Evolutionary conservation across 2,329 filamentous ascomycete genomes (phyloP).

Genomic region (Aspergillus sp.): DNA sequence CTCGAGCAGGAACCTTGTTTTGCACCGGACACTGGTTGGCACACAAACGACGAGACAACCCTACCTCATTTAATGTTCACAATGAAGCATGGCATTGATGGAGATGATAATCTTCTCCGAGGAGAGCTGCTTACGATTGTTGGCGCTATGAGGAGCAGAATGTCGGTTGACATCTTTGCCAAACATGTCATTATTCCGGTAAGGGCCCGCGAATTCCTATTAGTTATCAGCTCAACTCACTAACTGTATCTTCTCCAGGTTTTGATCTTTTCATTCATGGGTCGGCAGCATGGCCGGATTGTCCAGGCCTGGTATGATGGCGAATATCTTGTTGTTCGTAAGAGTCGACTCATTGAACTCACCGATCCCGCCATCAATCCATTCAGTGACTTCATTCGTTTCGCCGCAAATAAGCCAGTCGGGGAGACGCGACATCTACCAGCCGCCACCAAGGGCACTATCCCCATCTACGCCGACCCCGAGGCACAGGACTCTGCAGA

Average conservation of each 20-base stretch:
- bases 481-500: no score
- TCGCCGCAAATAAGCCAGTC: background rate
- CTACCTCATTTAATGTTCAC: background rate
- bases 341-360: background rate
- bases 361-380: background rate
- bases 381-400: background rate
- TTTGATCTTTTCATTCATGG: background rate
- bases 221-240: background rate
- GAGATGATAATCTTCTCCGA: background rate
- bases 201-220: background rate
- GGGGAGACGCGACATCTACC: background rate
- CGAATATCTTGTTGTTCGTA: background rate
- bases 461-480: no score
- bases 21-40: no score
- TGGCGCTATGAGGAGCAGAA: background rate
- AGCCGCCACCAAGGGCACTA: no score
- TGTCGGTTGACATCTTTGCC: background rate
- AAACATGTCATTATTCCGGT: background rate
- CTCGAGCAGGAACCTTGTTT: no score
- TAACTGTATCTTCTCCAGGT: background rate
- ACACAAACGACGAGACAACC: background rate
- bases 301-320: background rate
- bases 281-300: background rate
- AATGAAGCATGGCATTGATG: background rate
- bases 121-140: background rate